phyloP scores from a whole-genome alignment of 495 filamentous ascomycete genomes.

The Usnea hakonensis region DNA sequence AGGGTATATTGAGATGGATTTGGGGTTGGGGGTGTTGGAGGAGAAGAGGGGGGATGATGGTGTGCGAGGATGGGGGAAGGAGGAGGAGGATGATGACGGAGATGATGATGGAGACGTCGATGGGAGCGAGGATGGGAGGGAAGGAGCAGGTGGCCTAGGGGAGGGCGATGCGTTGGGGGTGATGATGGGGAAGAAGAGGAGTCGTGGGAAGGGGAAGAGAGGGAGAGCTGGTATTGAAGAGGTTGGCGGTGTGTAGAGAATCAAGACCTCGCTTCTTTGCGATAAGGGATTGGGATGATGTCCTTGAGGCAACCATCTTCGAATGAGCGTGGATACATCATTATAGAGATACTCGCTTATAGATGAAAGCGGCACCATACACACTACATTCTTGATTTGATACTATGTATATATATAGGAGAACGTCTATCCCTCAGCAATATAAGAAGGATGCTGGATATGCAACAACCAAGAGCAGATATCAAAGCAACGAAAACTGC shows the following conservation, averaged over 20 bases:
- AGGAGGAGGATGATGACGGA: background rate
- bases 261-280: background rate
- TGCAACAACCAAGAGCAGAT: background rate
- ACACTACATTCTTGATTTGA: background rate
- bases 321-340: background rate
- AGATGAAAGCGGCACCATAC: background rate
- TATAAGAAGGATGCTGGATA: background rate
- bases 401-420: background rate
- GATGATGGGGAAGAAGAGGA: slow-evolving; percentile 15
- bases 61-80: slow-evolving; percentile 8
- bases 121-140: slow-evolving; percentile 12
- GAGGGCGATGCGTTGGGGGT: background rate
- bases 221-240: slow-evolving; percentile 40
- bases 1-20: slow-evolving; percentile 48
- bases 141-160: background rate
- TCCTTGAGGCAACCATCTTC: background rate
- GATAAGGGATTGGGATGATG: background rate
- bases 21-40: slow-evolving; percentile 47
- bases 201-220: slow-evolving; percentile 15
- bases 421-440: background rate
- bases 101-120: slow-evolving; percentile 13
- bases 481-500: too few relatives aligned
- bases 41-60: slow-evolving; percentile 30
- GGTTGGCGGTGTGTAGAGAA: slow-evolving; percentile 26
- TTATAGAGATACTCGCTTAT: background rate